A percentile compares a stretch with the other conserved stretches of the same genome.
These are phyloP conservation scores for Rhodotorula sp. DNA, from an alignment of 1,284 basidiomycete species.

Conservation along the genomic window DNA sequence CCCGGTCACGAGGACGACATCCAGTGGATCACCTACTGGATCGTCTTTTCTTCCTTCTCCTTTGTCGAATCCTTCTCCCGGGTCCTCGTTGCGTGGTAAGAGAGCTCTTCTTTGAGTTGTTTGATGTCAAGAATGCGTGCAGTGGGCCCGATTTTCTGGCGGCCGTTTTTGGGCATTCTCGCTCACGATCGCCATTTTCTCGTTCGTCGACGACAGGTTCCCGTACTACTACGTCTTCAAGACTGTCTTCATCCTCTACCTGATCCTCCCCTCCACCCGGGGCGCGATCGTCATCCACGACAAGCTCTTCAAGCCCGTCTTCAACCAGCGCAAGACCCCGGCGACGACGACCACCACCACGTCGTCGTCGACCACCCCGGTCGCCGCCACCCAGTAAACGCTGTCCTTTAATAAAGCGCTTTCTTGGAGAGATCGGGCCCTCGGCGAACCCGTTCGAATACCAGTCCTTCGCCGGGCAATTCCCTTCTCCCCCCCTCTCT, in stretches of 20 bases:
- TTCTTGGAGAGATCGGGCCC: too few relatives aligned
- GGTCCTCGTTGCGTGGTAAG: constrained; percentile 64
- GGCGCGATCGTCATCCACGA: constrained; percentile 39
- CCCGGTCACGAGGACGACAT: constrained; percentile 57
- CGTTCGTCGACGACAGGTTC: constrained; percentile 32
- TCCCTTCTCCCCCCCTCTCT: too few relatives aligned
- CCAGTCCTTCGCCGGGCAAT: too few relatives aligned
- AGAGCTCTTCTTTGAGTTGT: not conserved
- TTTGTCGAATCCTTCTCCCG: constrained; percentile 75
- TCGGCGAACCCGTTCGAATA: too few relatives aligned
- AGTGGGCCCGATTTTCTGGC: too few relatives aligned
- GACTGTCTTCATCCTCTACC: constrained; percentile 45
- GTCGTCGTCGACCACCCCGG: constrained; percentile 5
- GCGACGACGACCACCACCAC: constrained; percentile 4
- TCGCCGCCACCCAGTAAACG: constrained; percentile 5
- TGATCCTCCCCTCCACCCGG: constrained; percentile 44
- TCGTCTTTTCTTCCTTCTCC: constrained; percentile 80
- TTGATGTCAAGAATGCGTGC: too few relatives aligned
- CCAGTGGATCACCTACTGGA: constrained; percentile 80
- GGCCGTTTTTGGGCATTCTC: too few relatives aligned
- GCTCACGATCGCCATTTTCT: not conserved
- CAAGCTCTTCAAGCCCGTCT: constrained; percentile 37
- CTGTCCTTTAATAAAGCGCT: not conserved
- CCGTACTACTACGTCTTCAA: constrained; percentile 47
- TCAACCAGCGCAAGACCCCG: constrained; percentile 11